Evolutionary conservation across 2,329 filamentous ascomycete genomes (phyloP), one percentile per base, ranked within the genome.

Genomic region (Ophiostoma piceae): DNA sequence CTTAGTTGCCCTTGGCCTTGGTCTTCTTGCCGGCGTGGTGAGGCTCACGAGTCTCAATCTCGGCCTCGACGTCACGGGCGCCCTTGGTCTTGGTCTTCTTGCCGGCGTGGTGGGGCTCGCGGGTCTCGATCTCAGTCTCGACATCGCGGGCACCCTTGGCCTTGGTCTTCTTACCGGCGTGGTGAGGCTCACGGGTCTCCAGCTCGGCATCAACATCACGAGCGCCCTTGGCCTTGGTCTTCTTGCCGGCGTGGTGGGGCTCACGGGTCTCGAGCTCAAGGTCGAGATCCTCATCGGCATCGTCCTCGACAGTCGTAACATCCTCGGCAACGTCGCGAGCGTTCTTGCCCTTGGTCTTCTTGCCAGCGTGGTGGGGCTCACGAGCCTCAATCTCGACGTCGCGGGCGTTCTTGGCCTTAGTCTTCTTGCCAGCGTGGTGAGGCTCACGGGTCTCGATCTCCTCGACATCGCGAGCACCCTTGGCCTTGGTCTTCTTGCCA

Each of bases 371-470:
- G 62, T 75, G 74, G n/a, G 73, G 72, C 69, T 74, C 73, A 2
- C 71, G 71, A 9, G 72, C 32, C n/a, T 74, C 73, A 2, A 73
- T 11, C 11, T 57, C 67, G 12, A 54, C 47, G 8, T 54, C 47
- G 1, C 47, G 47, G 5, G 47, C n/a, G 19, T 54, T 22, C 47
- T 54, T 54, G 9, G n/a, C 19, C 47, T 62, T 71, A 39, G 66
- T 70, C 71, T 72, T 73, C 70, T 74, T 73, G 69, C 74, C 75
- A 32, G 74, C 73, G 69, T 75, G 75, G 62, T 75, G 74, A 16
- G 73, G 72, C 68, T 74, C 73, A 1, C 71, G 67, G 9, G 67
- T 22, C 51, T 72, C 71, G 16, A 54, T 26, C 43, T 51, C 47
- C 43, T 47, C 43, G 12, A 47, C 43, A 16, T 47, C 47, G 4